Conservation (phyloP, 1,284 basidiomycete species). For the Melanopsichium pennsylvanicum region DNA sequence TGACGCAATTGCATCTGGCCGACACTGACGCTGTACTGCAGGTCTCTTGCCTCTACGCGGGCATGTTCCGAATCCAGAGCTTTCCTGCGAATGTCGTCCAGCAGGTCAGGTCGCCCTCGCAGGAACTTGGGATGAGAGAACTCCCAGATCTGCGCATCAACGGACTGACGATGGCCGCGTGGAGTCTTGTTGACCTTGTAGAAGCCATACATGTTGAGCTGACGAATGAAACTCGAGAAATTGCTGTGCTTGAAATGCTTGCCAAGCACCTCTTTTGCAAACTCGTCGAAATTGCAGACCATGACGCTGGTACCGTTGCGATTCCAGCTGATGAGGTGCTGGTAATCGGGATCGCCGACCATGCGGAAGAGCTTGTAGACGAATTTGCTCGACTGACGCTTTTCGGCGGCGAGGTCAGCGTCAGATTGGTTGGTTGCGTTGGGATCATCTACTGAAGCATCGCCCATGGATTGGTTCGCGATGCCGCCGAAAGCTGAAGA, state of each 20-base stretch:
- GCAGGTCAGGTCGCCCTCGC: constrained; percentile 78
- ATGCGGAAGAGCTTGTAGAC: constrained; percentile 60
- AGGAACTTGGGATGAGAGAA: constrained; percentile 87
- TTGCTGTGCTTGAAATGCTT: constrained; percentile 69
- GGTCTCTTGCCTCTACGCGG: constrained; percentile 51
- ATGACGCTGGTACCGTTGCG: constrained; percentile 55
- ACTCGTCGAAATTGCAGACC: constrained; percentile 63
- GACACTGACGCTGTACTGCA: constrained; percentile 57
- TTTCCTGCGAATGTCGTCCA: constrained; percentile 85
- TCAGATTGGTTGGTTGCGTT: constrained; percentile 36
- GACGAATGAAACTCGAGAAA: constrained; percentile 88
- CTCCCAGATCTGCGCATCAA: constrained; percentile 84
- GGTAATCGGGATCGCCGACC: constrained; percentile 56
- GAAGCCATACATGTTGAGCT: constrained; percentile 78
- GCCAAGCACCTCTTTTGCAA: constrained; percentile 63
- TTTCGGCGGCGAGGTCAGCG: constrained; percentile 44
- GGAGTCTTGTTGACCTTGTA: constrained; percentile 74
- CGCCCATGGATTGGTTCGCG: constrained; percentile 29
- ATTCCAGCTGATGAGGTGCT: constrained; percentile 59
- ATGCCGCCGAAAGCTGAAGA: constrained; percentile 19
- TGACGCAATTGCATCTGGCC: constrained; percentile 57
- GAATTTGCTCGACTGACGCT: constrained; percentile 52
- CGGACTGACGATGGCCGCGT: constrained; percentile 76
- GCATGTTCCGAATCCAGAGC: constrained; percentile 68
- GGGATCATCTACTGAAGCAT: constrained; percentile 35